These are phyloP conservation scores for Mucor circinelloides DNA, from an alignment of 371 early-diverging fungal genomes.

Conservation along the genomic window DNA sequence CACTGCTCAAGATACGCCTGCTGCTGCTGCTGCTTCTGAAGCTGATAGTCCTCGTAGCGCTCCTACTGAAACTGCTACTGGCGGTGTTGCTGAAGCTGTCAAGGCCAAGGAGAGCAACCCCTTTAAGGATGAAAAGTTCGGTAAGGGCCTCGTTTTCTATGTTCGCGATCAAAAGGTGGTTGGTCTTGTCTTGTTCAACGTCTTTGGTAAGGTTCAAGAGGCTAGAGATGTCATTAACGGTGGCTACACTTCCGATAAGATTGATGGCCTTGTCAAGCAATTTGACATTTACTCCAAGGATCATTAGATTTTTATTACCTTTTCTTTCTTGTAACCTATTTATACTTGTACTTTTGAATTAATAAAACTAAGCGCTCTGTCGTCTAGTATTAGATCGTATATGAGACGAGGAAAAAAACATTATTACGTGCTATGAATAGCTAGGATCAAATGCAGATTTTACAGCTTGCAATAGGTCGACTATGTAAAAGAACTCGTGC, in stretches of 20 bases:
- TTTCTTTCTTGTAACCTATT: not conserved
- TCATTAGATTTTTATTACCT: not conserved
- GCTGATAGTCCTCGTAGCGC: slow-evolving; percentile 40
- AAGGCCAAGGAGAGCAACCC: slow-evolving; percentile 23
- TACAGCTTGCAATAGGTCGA: too few species aligned
- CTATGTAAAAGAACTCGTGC: too few species aligned
- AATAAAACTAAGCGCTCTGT: not conserved
- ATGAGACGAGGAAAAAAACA: too few species aligned
- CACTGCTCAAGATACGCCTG: slow-evolving; percentile 52
- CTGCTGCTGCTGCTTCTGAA: slow-evolving; percentile 42
- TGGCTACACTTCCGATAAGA: slow-evolving; percentile 48
- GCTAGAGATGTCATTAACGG: slow-evolving; percentile 70
- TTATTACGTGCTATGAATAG: too few species aligned
- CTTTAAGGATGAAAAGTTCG: slow-evolving; percentile 53
- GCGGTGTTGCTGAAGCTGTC: slow-evolving; percentile 38
- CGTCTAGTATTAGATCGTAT: too few species aligned
- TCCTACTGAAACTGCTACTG: slow-evolving; percentile 28
- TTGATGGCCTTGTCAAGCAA: slow-evolving; percentile 47
- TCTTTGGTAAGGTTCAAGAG: slow-evolving; percentile 69
- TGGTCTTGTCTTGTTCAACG: slow-evolving; percentile 71
- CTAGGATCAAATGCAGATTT: too few species aligned
- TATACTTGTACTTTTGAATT: not conserved
- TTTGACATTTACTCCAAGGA: slow-evolving; percentile 28
- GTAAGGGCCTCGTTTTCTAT: slow-evolving; percentile 77
- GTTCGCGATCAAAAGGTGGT: slow-evolving; percentile 65